These are phyloP conservation scores for Serendipita indica DNA, from an alignment of 768 basidiomycete genomes.

Conservation along the genomic window DNA sequence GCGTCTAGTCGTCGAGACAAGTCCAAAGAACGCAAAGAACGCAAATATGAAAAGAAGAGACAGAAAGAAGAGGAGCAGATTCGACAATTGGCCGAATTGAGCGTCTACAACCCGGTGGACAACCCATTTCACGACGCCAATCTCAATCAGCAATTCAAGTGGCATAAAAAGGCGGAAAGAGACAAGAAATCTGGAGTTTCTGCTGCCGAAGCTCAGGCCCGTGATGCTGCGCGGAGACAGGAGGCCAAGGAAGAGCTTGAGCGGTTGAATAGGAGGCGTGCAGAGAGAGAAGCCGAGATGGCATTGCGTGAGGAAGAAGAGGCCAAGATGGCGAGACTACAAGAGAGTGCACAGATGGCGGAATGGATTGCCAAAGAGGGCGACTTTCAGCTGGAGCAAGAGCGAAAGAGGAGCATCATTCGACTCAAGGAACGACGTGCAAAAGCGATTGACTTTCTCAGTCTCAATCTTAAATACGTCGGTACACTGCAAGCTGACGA, in stretches of 20 bases:
- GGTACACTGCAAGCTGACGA: constrained; percentile 33
- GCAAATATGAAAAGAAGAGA: constrained; percentile 79
- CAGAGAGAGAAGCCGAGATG: constrained; percentile 84
- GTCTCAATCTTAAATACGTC: constrained; percentile 89
- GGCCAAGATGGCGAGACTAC: constrained; percentile 67
- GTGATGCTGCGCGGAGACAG: constrained; percentile 64
- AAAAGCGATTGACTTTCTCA: constrained; percentile 96
- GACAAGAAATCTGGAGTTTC: constrained; percentile 80
- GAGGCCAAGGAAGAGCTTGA: constrained; percentile 96
- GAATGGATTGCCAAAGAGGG: constrained; percentile 97
- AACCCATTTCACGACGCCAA: constrained; percentile 98
- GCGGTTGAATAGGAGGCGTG: constrained; percentile 72
- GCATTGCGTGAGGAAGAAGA: constrained; percentile 86
- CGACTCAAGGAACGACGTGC: constrained; percentile 92
- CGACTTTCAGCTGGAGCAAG: constrained; percentile 93
- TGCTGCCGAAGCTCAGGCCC: constrained; percentile 57
- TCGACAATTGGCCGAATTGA: constrained; percentile 83
- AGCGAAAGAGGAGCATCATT: constrained; percentile 77
- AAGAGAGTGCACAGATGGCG: constrained; percentile 94
- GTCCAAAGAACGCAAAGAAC: constrained; percentile 69
- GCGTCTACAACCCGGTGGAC: constrained; percentile 90
- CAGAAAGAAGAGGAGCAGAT: constrained; percentile 78
- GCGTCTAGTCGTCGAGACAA: constrained; percentile 65
- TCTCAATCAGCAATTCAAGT: constrained; percentile 88
- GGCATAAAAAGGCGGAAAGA: constrained; percentile 98